phyloP scores from a whole-genome alignment of 1,284 basidiomycete genomes.

The Malassezia restricta region DNA sequence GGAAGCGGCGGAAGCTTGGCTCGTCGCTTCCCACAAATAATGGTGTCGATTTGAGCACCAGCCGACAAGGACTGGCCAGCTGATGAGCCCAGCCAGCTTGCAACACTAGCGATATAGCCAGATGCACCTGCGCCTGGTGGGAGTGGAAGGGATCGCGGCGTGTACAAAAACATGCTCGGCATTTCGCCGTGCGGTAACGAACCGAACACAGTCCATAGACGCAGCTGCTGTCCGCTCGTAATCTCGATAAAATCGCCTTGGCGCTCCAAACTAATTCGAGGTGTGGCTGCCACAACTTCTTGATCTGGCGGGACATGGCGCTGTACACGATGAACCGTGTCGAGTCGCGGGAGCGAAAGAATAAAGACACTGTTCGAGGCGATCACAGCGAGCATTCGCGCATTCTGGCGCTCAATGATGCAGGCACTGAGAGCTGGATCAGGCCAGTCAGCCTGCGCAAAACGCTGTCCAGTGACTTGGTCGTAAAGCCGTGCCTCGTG shows the following conservation, averaged over 20 bases:
- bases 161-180: conserved; percentile 24
- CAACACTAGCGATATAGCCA: conserved; percentile 28
- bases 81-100: conserved; percentile 29
- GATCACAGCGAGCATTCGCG: conserved; percentile 24
- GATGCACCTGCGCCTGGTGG: conserved; percentile 27
- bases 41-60: conserved; percentile 25
- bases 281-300: conserved; percentile 12
- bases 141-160: conserved; percentile 22
- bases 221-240: conserved; percentile 30
- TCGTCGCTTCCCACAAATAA: conserved; percentile 26
- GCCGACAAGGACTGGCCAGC: conserved; percentile 23
- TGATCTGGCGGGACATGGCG: conserved; percentile 26
- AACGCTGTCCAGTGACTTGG: conserved; percentile 25
- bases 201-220: conserved; percentile 35
- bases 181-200: conserved; percentile 24
- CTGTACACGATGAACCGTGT: conserved; percentile 26
- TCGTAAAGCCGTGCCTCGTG: conserved; percentile 7
- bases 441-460: conserved; percentile 23
- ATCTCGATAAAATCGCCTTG: conserved; percentile 38
- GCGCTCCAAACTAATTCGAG: conserved; percentile 19
- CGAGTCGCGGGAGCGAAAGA: conserved; percentile 28
- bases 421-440: conserved; percentile 24
- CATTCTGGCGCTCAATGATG: conserved; percentile 22
- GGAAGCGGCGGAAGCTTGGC: conserved; percentile 22
- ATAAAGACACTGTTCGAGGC: conserved; percentile 26